Conservation (phyloP, 805 yeast species). For the Saturnispora zaruensis region DNA sequence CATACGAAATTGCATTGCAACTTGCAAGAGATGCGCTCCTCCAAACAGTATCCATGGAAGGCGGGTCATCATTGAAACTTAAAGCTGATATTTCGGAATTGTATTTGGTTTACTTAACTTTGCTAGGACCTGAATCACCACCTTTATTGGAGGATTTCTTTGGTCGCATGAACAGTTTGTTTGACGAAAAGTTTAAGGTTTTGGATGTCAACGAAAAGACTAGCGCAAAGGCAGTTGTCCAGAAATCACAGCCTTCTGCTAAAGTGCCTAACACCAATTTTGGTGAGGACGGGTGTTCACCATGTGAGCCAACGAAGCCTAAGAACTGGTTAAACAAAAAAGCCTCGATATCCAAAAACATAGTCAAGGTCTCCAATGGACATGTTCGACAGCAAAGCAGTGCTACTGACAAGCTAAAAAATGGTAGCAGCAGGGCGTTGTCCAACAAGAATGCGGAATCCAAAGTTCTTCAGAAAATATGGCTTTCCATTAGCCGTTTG, state of each 20-base stretch:
- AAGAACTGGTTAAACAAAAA: background rate
- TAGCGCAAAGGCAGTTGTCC: background rate
- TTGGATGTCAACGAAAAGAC: background rate
- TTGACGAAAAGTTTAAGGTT: constrained; percentile 12
- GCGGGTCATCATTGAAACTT: constrained; percentile 8
- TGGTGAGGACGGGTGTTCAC: constrained; percentile 8
- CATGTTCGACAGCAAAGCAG: background rate
- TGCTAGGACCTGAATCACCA: constrained; percentile 46
- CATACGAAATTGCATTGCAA: constrained; percentile 16
- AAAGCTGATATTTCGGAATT: constrained; percentile 53
- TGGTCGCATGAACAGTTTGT: constrained; percentile 38
- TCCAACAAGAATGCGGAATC: constrained; percentile 21
- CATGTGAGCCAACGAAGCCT: constrained; percentile 9
- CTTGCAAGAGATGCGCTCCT: background rate
- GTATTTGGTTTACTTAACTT: constrained; percentile 64
- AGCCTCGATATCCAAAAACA: background rate
- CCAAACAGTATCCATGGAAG: background rate
- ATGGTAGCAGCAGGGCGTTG: background rate
- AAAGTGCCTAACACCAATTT: background rate
- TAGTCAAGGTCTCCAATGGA: background rate
- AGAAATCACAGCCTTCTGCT: background rate
- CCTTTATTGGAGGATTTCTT: constrained; percentile 54
- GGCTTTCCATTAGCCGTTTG: constrained; percentile 67
- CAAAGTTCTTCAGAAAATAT: constrained; percentile 46
- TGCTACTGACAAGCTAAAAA: background rate